Base-by-base conservation (phyloP, 495 filamentous ascomycete genomes). In the Lindgomyces ingoldianus region DNA sequence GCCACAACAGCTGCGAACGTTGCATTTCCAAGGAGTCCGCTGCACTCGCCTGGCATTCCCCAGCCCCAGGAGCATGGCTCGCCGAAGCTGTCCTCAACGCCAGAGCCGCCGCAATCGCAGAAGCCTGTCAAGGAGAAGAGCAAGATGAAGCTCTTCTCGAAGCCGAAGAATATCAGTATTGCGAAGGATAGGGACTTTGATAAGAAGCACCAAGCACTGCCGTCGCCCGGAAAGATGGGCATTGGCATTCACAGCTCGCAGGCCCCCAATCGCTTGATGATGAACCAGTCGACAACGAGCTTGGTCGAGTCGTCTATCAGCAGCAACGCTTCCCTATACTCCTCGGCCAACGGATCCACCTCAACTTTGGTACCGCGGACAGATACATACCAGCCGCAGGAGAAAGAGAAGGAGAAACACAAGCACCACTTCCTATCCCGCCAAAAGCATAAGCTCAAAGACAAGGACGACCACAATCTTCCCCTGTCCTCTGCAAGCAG, bases 361-460 rank as follows among this genome's bases (percentile, higher is more conserved):
- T 91, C 87, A 14, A 96, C 92, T 0, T 86, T 96, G 70, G 77
- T 72, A 77, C 87, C 62, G 22, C 62, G 65, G 12, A 60, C 65
- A 26, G 48, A 60, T 12, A 56, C 53, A 19, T 65, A 62, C 25
- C 72, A 72, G 44, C 72, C 75, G 69, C 84, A 89, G 42, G 85
- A 89, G 46, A 89, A 89, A 71, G 84, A 88, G 67, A 87, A 85
- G 72, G 75, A 81, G 54, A 87, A 88, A 71, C 85, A 89, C 68
- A 87, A 85, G 64, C 87, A 87, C 66, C 89, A 97, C 70, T 97
- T 98, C 72, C 72, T 98, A 53, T 92, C 91, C 2, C 82, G 94
- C 47, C 91, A 95, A 77, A 96, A 96, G 75, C 83, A 97, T 73
- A 97, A 95, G 74, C 76, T 93, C 21, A 93, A 88, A 69, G 88